Percentiles rank a stretch among this genome's conserved stretches.
Conservation (phyloP, 2,329 filamentous ascomycete genomes). For the Mycosphaerella arachidis region DNA sequence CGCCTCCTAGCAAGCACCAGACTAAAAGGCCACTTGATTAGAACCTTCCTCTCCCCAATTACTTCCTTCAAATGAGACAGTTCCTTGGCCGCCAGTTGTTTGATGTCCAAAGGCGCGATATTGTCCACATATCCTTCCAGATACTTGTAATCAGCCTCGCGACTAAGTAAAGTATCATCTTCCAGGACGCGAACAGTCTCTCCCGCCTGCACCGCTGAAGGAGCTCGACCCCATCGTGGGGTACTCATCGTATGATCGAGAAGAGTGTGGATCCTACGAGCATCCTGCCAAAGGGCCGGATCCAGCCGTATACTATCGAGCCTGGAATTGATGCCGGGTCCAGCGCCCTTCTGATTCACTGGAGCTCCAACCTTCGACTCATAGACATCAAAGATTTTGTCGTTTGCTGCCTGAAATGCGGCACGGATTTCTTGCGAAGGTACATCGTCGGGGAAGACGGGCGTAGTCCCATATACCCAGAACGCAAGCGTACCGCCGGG, state of each 20-base stretch:
- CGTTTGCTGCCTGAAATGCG: conserved; percentile 7
- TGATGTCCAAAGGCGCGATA: conserved; percentile 6
- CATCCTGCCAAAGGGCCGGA: conserved; percentile 1
- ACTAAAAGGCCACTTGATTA: conserved; percentile 6
- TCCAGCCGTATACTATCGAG: conserved; percentile 7
- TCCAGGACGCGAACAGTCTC: conserved; percentile 3
- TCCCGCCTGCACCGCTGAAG: conserved; percentile 1
- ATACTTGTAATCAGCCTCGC: conserved; percentile 4
- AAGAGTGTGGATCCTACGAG: conserved; percentile 2
- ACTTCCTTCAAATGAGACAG: conserved; percentile 4
- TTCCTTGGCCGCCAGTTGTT: neutral
- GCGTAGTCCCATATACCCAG: conserved; percentile 6
- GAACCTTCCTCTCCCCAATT: conserved; percentile 3
- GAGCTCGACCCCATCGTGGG: neutral
- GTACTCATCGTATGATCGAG: neutral
- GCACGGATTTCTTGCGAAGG: neutral
- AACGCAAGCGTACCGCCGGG: conserved; percentile 5
- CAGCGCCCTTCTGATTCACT: neutral
- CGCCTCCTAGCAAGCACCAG: conserved; percentile 10
- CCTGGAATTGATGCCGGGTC: conserved; percentile 6
- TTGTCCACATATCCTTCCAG: conserved; percentile 5
- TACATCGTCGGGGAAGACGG: neutral
- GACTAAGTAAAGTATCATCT: conserved; percentile 1
- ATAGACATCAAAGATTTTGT: conserved; percentile 4
- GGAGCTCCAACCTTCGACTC: neutral